Evolutionary conservation across 306 rosid species (phyloP).

Genomic region (Mimosa bimucronata): DNA sequence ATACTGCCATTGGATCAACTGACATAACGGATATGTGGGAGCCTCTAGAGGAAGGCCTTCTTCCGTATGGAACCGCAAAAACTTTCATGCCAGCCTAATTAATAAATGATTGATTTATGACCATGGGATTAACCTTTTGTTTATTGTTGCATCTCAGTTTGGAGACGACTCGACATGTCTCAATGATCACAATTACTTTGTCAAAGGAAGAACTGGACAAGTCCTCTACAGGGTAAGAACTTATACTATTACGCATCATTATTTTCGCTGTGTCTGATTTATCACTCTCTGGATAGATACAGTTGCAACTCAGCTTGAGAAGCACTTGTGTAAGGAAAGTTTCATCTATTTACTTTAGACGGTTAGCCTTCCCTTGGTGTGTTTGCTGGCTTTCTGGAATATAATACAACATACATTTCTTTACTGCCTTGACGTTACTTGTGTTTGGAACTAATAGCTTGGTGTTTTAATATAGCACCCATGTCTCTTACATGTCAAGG

Average conservation of each 20-base stretch:
- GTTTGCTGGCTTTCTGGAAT: background rate
- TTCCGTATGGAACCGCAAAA: slow-evolving; percentile 61
- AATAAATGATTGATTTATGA: slow-evolving; percentile 21
- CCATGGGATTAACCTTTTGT: slow-evolving; percentile 17
- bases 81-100: slow-evolving; percentile 9
- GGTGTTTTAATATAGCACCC: background rate
- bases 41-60: slow-evolving; percentile 94
- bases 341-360: background rate
- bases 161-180: slow-evolving; percentile 92
- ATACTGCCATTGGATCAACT: slow-evolving; percentile 76
- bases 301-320: background rate
- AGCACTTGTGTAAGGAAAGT: background rate
- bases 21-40: slow-evolving; percentile 91
- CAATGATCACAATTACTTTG: slow-evolving; percentile 82
- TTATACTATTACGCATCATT: background rate
- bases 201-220: slow-evolving; percentile 69
- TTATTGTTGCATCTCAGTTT: slow-evolving; percentile 54
- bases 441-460: background rate
- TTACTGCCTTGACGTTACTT: slow-evolving; percentile 1
- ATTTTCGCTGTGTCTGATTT: slow-evolving; percentile 12
- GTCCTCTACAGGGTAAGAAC: slow-evolving; percentile 76
- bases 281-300: background rate
- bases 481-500: background rate
- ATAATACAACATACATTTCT: background rate
- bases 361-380: slow-evolving; percentile 7